Percentiles rank a stretch among this genome's conserved stretches.
These are phyloP conservation scores for Phytophthora crassamura DNA, from an alignment of 352 stramenopile genomes.

Conservation along the genomic window DNA sequence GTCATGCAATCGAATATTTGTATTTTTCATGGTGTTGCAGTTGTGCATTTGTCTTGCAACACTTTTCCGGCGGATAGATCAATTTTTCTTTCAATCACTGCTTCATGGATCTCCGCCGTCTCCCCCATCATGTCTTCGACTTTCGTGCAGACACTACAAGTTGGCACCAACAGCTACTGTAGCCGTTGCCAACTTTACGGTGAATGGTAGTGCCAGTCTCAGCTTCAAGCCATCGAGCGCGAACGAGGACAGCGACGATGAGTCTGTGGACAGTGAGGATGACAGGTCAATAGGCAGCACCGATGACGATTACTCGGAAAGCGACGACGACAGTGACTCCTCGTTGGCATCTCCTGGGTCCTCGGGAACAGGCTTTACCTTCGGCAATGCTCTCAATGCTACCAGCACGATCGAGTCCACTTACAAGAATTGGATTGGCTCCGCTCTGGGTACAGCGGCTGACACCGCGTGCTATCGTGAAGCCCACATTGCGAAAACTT, in stretches of 20 bases:
- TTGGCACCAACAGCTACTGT: constrained; percentile 23
- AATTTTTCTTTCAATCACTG: too few relatives aligned
- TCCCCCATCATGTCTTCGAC: too few relatives aligned
- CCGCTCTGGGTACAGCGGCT: not conserved
- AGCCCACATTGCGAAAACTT: constrained; percentile 16
- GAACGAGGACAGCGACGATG: constrained; percentile 24
- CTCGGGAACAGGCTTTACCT: not conserved
- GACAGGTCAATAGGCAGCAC: constrained; percentile 4
- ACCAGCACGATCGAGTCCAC: constrained; percentile 9
- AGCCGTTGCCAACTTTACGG: constrained; percentile 12
- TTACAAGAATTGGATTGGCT: constrained; percentile 22
- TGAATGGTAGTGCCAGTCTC: constrained; percentile 9
- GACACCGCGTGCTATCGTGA: constrained; percentile 34
- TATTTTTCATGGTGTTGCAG: too few relatives aligned
- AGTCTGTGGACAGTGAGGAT: constrained; percentile 25
- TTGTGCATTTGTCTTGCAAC: too few relatives aligned
- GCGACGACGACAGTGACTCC: too few relatives aligned
- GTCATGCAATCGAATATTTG: too few relatives aligned
- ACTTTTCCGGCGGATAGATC: too few relatives aligned
- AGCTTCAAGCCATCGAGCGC: constrained; percentile 2
- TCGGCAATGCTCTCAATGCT: not conserved
- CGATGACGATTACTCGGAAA: too few relatives aligned
- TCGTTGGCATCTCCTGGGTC: too few relatives aligned
- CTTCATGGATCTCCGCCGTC: too few relatives aligned
- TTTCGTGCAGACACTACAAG: too few relatives aligned